Percentiles rank a stretch among this genome's conserved stretches.
Conservation (phyloP, 805 yeast species). For the Kluyveromyces starmeri region DNA sequence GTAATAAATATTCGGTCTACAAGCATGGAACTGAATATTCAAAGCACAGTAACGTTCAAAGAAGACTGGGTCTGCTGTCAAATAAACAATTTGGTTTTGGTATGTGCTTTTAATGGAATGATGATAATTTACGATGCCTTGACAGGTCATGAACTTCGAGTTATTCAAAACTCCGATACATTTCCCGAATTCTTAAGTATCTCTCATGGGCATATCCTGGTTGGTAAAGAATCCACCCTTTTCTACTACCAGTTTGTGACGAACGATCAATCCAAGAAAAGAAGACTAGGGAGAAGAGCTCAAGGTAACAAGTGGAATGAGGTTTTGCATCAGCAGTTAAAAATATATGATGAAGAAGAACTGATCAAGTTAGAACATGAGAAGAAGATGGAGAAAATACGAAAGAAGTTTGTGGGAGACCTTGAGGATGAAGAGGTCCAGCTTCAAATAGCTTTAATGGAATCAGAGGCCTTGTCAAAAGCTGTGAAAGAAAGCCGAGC, state of each 20-base stretch:
- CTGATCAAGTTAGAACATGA: conserved; percentile 10
- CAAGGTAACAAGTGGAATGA: conserved; percentile 26
- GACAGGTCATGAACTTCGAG: conserved; percentile 24
- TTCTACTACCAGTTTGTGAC: conserved; percentile 23
- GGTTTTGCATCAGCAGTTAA: conserved; percentile 19
- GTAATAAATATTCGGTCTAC: conserved; percentile 21
- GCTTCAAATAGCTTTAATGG: conserved; percentile 27
- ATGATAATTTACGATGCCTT: conserved; percentile 25
- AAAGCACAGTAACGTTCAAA: conserved; percentile 18
- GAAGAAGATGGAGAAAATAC: conserved; percentile 13
- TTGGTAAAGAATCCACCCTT: conserved; percentile 24
- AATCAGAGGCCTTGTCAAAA: conserved; percentile 15
- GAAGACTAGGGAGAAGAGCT: conserved; percentile 5
- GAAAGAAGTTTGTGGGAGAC: conserved; percentile 25
- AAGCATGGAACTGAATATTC: conserved; percentile 11
- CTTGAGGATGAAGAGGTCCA: conserved; percentile 27
- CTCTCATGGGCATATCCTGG: conserved; percentile 25
- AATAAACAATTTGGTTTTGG: conserved; percentile 24
- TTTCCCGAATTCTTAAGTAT: conserved; percentile 24
- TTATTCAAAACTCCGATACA: conserved; percentile 25
- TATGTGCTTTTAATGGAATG: conserved; percentile 23
- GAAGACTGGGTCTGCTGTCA: conserved; percentile 22
- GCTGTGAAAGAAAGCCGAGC: background rate
- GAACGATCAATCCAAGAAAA: conserved; percentile 8
- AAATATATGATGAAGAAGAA: conserved; percentile 25